Percentiles rank a stretch among this genome's conserved stretches.
Conservation (phyloP, 139 green algal genomes). For the Micractinium conductrix region DNA sequence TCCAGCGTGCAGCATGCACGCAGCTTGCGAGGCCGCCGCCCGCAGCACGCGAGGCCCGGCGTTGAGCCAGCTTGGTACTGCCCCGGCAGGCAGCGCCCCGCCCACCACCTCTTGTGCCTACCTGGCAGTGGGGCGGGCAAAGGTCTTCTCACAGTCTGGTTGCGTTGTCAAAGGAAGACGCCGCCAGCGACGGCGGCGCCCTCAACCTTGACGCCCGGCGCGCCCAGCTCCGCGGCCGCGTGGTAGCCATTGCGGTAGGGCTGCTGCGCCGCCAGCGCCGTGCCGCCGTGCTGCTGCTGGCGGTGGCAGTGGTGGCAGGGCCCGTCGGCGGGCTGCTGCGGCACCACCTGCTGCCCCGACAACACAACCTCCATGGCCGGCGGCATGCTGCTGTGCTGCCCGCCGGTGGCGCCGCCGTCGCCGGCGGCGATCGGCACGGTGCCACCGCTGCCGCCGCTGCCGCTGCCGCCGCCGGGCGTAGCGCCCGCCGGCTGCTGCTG, state of each 20-base stretch:
- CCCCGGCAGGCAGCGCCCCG: no score
- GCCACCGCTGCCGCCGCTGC: background rate
- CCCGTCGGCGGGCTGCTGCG: background rate
- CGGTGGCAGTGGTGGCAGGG: background rate
- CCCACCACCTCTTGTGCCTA: background rate
- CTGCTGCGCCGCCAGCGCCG: background rate
- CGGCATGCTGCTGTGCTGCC: background rate
- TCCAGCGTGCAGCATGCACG: no score
- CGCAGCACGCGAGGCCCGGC: no score
- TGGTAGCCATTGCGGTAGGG: constrained; percentile 12
- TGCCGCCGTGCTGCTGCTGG: constrained; percentile 11
- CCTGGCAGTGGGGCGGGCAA: background rate
- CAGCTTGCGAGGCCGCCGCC: no score
- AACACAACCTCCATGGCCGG: background rate
- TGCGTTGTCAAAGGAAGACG: constrained; percentile 8
- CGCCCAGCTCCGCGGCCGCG: background rate
- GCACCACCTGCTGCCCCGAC: background rate
- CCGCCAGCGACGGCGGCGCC: background rate
- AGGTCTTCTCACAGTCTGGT: background rate
- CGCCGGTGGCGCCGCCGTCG: background rate
- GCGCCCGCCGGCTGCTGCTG: background rate
- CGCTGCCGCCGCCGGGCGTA: constrained; percentile 5
- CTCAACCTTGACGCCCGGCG: constrained; percentile 10
- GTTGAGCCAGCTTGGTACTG: no score
- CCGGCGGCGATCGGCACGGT: background rate